These are phyloP conservation scores for Candida railenensis DNA, from an alignment of 805 yeast species.

Conservation along the genomic window DNA sequence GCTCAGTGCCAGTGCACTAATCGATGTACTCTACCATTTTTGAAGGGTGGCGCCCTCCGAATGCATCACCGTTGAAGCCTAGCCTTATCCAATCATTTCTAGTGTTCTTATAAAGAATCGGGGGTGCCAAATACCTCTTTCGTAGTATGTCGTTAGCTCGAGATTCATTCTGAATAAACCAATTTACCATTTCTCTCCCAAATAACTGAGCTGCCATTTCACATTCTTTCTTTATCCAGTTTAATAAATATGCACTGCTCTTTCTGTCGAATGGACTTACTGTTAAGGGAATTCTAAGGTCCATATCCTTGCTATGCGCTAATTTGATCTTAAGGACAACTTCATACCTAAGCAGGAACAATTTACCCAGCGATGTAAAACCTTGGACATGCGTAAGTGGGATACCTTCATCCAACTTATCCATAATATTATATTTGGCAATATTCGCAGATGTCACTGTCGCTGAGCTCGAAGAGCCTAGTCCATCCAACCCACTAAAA, in stretches of 20 bases:
- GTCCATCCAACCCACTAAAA: neutral
- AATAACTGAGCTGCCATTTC: conserved; percentile 39
- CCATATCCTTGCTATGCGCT: conserved; percentile 49
- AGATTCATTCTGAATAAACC: conserved; percentile 18
- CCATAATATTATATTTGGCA: conserved; percentile 18
- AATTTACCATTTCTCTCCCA: conserved; percentile 29
- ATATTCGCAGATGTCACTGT: conserved; percentile 16
- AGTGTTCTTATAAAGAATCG: conserved; percentile 27
- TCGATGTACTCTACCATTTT: conserved; percentile 26
- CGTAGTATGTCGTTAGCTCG: conserved; percentile 19
- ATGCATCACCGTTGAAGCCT: conserved; percentile 37
- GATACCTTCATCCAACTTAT: conserved; percentile 36
- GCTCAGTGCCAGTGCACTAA: too few species aligned
- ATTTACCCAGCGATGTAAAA: conserved; percentile 50
- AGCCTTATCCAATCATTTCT: conserved; percentile 37
- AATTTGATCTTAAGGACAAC: conserved; percentile 48
- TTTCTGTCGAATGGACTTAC: conserved; percentile 52
- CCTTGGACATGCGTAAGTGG: conserved; percentile 48
- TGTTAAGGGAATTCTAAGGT: conserved; percentile 49
- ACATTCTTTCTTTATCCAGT: conserved; percentile 54
- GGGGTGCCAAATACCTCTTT: conserved; percentile 22
- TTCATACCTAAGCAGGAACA: conserved; percentile 54
- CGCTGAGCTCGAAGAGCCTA: neutral
- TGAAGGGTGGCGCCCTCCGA: conserved; percentile 18
- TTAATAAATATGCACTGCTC: conserved; percentile 48